Conservation (phyloP, 2,329 filamentous ascomycete species). For the Microascus cirrosus region DNA sequence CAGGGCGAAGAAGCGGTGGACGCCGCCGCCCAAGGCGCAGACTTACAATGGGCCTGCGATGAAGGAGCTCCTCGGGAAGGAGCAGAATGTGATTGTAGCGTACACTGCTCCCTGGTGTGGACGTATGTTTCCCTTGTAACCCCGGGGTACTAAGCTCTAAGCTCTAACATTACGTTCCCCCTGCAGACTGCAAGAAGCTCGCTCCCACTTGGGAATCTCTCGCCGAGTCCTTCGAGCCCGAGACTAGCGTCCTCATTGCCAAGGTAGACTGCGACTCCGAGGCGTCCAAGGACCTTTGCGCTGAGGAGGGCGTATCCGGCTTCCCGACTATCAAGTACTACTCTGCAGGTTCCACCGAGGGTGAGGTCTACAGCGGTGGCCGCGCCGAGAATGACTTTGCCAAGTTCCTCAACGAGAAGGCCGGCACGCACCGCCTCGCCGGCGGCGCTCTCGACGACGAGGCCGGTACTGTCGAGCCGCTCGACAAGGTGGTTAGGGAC, state of each 20-base stretch:
- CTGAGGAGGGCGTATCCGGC: conserved; percentile 65
- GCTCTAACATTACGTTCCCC: neutral
- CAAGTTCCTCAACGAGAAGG: conserved; percentile 75
- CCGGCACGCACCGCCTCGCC: conserved; percentile 71
- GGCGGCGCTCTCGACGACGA: conserved; percentile 70
- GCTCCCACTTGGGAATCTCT: conserved; percentile 85
- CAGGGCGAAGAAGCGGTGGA: conserved; percentile 66
- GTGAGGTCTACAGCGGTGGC: conserved; percentile 61
- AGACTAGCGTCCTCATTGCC: conserved; percentile 72
- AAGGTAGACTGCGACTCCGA: conserved; percentile 92
- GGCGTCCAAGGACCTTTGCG: conserved; percentile 68
- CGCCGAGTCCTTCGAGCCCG: conserved; percentile 68
- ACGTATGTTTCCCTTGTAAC: conserved; percentile 51
- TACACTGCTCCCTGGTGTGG: conserved; percentile 99
- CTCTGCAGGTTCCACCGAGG: conserved; percentile 66
- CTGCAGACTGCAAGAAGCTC: conserved; percentile 86
- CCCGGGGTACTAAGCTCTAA: neutral
- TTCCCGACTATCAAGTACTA: conserved; percentile 99
- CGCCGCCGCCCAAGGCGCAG: conserved; percentile 62
- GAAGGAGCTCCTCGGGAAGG: conserved; percentile 63
- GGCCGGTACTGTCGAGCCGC: conserved; percentile 70
- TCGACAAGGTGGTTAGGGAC: conserved; percentile 68
- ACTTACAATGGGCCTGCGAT: conserved; percentile 75
- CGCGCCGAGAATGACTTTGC: conserved; percentile 70
- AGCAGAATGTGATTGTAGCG: conserved; percentile 86